Evolutionary conservation across 2,329 filamentous ascomycete genomes (phyloP).

Genomic region (Trichoderma oligosporum): DNA sequence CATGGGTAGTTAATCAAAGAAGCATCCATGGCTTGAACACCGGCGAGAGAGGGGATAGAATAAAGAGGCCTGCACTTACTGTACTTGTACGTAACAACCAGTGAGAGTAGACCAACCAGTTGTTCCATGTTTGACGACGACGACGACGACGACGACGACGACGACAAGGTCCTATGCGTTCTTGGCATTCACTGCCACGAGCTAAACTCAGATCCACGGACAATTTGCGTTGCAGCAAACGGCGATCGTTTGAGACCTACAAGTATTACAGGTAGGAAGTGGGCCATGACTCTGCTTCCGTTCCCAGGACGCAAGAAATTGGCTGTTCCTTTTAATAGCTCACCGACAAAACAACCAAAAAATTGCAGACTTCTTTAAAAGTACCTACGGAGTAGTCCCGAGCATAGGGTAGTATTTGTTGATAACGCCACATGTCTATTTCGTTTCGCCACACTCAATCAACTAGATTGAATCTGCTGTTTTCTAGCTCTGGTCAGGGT

Average conservation of each 20-base stretch:
- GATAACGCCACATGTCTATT: background rate
- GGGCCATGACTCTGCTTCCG: background rate
- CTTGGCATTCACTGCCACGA: background rate
- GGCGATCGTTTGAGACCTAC: background rate
- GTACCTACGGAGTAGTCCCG: background rate
- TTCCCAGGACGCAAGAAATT: background rate
- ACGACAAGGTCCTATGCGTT: constrained; percentile 1
- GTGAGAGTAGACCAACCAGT: background rate
- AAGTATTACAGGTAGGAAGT: too few species aligned
- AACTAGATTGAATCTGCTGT: too few species aligned
- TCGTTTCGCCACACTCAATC: too few species aligned
- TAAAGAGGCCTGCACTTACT: background rate
- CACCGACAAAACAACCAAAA: background rate
- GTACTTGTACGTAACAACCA: background rate
- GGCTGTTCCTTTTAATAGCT: background rate
- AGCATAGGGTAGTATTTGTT: constrained; percentile 1
- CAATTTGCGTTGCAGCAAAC: background rate
- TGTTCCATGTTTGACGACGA: background rate
- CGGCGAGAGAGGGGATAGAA: too few species aligned
- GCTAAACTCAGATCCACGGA: constrained; percentile 10
- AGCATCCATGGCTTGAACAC: background rate
- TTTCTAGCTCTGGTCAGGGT: background rate
- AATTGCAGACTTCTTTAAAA: too few species aligned
- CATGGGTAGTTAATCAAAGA: background rate
- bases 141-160: background rate